Conservation (phyloP, 176 grass and related monocot species). For the Eragrostis curvula region DNA sequence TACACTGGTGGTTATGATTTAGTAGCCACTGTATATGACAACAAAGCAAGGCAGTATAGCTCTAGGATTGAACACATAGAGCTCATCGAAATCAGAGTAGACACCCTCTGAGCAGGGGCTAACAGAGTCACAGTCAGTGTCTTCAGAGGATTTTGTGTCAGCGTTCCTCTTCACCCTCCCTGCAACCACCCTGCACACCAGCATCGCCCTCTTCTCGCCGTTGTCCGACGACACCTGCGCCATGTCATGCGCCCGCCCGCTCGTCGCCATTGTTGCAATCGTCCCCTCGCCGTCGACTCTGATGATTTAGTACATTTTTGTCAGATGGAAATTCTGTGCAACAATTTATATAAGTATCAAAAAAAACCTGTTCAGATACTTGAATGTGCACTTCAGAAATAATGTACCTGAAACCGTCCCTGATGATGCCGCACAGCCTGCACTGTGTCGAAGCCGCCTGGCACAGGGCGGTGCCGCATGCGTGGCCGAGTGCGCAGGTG, state of each 20-base stretch:
- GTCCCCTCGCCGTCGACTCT: conserved; percentile 60
- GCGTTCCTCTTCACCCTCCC: conserved; percentile 68
- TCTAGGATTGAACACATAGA: conserved; percentile 68
- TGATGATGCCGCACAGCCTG: conserved; percentile 71
- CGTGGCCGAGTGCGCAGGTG: conserved; percentile 56
- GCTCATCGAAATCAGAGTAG: conserved; percentile 70
- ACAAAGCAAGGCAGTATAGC: conserved; percentile 91
- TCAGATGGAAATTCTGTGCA: neutral
- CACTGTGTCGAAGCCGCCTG: conserved; percentile 42
- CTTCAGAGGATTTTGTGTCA: conserved; percentile 30
- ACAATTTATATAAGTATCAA: neutral
- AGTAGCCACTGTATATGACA: conserved; percentile 78
- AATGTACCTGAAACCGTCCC: conserved; percentile 68
- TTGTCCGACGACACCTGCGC: neutral
- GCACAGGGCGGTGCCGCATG: conserved; percentile 56
- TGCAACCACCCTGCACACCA: conserved; percentile 92
- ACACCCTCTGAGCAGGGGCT: conserved; percentile 31
- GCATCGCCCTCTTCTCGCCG: conserved; percentile 67
- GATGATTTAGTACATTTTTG: neutral
- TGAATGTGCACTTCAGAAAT: neutral
- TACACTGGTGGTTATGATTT: neutral
- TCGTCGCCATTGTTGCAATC: conserved; percentile 72
- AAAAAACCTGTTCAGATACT: neutral
- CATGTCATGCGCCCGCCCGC: conserved; percentile 64
- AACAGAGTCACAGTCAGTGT: conserved; percentile 48